These are phyloP conservation scores for Phytophthora citricola DNA, from an alignment of 352 stramenopile genomes.

Conservation along the genomic window DNA sequence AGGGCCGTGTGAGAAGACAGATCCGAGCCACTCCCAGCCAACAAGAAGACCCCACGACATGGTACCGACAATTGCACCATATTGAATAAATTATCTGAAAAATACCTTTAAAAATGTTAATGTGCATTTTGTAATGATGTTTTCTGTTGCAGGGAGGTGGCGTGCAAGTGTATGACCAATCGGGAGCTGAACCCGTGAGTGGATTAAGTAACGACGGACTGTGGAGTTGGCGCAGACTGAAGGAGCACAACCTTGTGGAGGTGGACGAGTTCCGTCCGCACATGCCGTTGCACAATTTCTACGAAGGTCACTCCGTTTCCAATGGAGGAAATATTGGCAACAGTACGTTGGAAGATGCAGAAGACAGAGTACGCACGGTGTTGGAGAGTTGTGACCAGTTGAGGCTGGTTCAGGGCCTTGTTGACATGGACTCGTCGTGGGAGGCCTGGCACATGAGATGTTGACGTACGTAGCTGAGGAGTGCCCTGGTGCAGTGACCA, in stretches of 20 bases:
- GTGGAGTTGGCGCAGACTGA: slow-evolving; percentile 68
- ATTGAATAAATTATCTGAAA: too few relatives aligned
- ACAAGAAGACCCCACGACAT: slow-evolving; percentile 44
- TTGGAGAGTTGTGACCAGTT: slow-evolving; percentile 79
- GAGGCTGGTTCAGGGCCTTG: slow-evolving; percentile 64
- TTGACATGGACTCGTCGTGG: slow-evolving; percentile 87
- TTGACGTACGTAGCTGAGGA: slow-evolving; percentile 79
- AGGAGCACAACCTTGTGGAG: slow-evolving; percentile 68
- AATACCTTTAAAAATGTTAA: too few relatives aligned
- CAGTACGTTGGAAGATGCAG: slow-evolving; percentile 60
- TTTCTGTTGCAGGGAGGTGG: slow-evolving; percentile 45
- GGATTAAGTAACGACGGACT: slow-evolving; percentile 33
- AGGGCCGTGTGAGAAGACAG: slow-evolving; percentile 46
- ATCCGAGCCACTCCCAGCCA: slow-evolving; percentile 25
- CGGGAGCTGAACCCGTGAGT: slow-evolving; percentile 12
- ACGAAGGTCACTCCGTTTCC: slow-evolving; percentile 57
- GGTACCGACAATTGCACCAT: slow-evolving; percentile 31
- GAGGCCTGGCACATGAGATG: slow-evolving; percentile 73
- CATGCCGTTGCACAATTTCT: slow-evolving; percentile 86
- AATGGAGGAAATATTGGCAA: slow-evolving; percentile 62
- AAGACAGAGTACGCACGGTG: slow-evolving; percentile 66
- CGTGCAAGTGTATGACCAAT: slow-evolving; percentile 76
- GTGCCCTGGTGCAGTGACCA: slow-evolving; percentile 60
- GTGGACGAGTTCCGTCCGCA: slow-evolving; percentile 78
- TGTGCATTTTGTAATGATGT: neutral